Evolutionary conservation across 192 early-diverging fungal species (phyloP).

Genomic region (Linnemannia zychae): DNA sequence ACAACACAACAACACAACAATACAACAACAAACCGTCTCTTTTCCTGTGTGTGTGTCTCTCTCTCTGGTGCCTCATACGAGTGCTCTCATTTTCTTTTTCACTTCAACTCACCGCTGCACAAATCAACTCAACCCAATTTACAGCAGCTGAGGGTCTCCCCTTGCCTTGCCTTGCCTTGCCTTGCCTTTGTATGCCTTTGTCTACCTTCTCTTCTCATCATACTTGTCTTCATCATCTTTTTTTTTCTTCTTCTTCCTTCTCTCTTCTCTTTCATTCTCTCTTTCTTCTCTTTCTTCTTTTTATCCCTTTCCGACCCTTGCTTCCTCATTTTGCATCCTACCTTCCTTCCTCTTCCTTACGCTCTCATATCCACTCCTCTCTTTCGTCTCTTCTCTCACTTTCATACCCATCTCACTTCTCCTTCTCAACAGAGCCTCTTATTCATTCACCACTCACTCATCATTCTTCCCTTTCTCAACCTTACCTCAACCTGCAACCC

Average conservation of each 20-base stretch:
- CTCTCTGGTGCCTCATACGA: not conserved
- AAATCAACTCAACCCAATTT: not conserved
- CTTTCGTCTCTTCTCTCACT: not conserved
- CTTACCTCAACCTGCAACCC: not conserved
- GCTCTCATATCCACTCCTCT: conserved; percentile 1
- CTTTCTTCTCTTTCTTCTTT: not conserved
- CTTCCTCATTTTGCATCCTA: conserved; percentile 5
- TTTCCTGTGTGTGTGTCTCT: not conserved
- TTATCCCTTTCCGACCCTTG: conserved; percentile 1
- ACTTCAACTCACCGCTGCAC: conserved; percentile 4
- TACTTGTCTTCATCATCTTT: not conserved
- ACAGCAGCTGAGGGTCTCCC: no score
- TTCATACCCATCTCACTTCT: not conserved
- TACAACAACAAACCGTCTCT: not conserved
- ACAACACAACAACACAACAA: no score
- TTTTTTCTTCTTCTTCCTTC: not conserved
- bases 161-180: not conserved
- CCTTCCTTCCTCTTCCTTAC: not conserved
- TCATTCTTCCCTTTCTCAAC: not conserved
- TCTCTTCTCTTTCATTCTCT: not conserved
- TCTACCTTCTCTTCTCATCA: not conserved
- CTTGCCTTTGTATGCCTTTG: not conserved
- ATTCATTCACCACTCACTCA: not conserved
- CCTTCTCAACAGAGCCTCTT: not conserved
- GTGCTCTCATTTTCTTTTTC: conserved; percentile 13